Percentiles rank a stretch among this genome's conserved stretches.
phyloP scores from a whole-genome alignment of 208 protist genomes.

The Trypanosoma congolense region DNA sequence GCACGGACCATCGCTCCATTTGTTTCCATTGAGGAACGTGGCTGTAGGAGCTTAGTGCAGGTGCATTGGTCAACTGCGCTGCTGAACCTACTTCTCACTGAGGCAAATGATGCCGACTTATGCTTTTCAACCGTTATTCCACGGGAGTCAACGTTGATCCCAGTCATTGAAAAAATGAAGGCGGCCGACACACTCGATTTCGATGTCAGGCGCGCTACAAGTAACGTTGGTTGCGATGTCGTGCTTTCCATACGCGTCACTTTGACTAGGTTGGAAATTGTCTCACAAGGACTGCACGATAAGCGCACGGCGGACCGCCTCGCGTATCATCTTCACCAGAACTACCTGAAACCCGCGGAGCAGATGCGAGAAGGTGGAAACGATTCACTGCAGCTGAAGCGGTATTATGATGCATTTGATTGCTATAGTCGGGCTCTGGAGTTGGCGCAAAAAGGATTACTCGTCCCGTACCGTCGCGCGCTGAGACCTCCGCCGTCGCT shows the following conservation, averaged over 20 bases:
- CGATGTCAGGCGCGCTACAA: neutral
- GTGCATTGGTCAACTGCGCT: slow-evolving; percentile 23
- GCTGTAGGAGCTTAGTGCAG: neutral
- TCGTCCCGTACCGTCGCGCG: slow-evolving; percentile 17
- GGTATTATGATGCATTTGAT: slow-evolving; percentile 7
- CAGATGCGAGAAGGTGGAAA: slow-evolving; percentile 20
- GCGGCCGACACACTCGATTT: neutral
- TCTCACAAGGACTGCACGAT: slow-evolving; percentile 17
- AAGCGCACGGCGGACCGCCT: slow-evolving; percentile 14
- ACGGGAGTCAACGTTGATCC: slow-evolving; percentile 7
- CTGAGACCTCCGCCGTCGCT: slow-evolving; percentile 22
- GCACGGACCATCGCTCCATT: neutral
- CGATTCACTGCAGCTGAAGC: slow-evolving; percentile 10
- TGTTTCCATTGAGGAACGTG: slow-evolving; percentile 4
- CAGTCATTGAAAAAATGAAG: slow-evolving; percentile 5
- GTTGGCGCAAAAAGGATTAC: slow-evolving; percentile 16
- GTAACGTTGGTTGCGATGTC: no score
- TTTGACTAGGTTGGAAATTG: slow-evolving; percentile 4
- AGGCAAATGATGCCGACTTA: neutral
- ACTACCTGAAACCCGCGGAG: slow-evolving; percentile 16
- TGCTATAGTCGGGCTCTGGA: slow-evolving; percentile 15
- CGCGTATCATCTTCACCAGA: slow-evolving; percentile 7
- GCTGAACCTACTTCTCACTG: slow-evolving; percentile 6
- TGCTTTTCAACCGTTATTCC: slow-evolving; percentile 10
- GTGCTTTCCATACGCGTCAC: no score